Conservation (phyloP, 208 protist species). For the Crithidia brevicula region DNA sequence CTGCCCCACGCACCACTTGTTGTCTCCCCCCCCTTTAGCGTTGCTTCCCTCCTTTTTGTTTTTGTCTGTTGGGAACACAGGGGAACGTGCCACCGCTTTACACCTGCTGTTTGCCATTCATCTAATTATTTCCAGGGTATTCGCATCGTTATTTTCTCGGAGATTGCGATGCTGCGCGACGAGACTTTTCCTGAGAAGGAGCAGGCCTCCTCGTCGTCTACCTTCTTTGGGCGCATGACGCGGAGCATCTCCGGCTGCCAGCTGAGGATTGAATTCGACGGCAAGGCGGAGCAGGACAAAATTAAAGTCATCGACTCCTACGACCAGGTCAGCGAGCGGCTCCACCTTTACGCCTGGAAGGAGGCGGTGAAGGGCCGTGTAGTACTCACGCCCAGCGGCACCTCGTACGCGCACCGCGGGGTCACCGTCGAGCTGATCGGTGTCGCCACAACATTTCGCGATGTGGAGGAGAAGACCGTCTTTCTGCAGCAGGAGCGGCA, state of each 20-base stretch:
- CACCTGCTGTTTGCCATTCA: too few species aligned
- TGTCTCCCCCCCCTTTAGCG: too few species aligned
- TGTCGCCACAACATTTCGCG: conserved; percentile 39
- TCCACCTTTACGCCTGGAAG: conserved; percentile 56
- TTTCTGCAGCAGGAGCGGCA: conserved; percentile 78
- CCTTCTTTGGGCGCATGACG: conserved; percentile 68
- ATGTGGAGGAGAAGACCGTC: conserved; percentile 18
- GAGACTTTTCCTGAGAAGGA: conserved; percentile 65
- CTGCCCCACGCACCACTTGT: too few species aligned
- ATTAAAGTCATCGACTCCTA: conserved; percentile 29
- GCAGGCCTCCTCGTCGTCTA: conserved; percentile 32
- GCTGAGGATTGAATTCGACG: conserved; percentile 59
- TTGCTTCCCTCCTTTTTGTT: too few species aligned
- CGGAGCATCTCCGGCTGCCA: conserved; percentile 83
- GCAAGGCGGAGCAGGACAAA: conserved; percentile 22
- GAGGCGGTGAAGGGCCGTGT: conserved; percentile 66
- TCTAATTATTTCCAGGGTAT: too few species aligned
- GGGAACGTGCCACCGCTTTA: too few species aligned
- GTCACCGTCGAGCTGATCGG: conserved; percentile 75
- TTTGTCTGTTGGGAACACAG: too few species aligned
- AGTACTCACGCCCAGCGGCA: conserved; percentile 59
- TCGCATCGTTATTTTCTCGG: too few species aligned
- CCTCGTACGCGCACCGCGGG: conserved; percentile 69
- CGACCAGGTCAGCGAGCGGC: conserved; percentile 50
- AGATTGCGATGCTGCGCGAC: conserved; percentile 61